phyloP scores from a whole-genome alignment of 306 rosid species.

The Rubus parviflorus region DNA sequence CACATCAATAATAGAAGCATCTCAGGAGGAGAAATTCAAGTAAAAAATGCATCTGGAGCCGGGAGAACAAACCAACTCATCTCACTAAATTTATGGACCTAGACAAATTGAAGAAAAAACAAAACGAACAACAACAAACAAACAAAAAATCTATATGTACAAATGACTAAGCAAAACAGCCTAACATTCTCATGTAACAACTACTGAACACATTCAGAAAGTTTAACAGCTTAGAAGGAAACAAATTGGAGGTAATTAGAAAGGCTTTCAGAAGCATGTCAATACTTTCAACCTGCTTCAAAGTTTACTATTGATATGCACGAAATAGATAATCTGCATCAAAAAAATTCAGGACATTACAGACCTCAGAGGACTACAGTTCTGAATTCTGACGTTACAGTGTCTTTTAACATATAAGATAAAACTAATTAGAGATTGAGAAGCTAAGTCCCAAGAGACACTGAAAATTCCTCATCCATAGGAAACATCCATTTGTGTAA shows the following conservation, averaged over 20 bases:
- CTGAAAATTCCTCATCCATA: background rate
- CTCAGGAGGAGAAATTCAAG: constrained; percentile 12
- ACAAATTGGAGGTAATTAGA: background rate
- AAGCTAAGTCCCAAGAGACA: background rate
- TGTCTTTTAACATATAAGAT: background rate
- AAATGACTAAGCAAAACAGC: background rate
- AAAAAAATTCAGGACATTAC: background rate
- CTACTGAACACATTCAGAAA: background rate
- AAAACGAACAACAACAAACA: background rate
- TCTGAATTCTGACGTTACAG: too few species aligned
- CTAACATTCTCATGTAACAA: background rate
- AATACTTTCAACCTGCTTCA: background rate
- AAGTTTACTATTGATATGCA: background rate
- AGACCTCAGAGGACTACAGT: too few species aligned
- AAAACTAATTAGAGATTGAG: background rate
- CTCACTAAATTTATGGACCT: background rate
- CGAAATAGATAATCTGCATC: background rate
- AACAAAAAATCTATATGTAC: background rate
- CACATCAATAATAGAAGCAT: constrained; percentile 17
- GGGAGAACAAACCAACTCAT: constrained; percentile 15
- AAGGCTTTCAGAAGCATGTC: background rate
- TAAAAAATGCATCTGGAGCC: constrained; percentile 4
- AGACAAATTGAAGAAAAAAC: background rate
- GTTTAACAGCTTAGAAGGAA: background rate
- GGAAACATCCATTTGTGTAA: background rate